Evolutionary conservation across 257 asterid species (phyloP), one percentile per base, ranked within the genome.

Genomic region (Ilex asprella): DNA sequence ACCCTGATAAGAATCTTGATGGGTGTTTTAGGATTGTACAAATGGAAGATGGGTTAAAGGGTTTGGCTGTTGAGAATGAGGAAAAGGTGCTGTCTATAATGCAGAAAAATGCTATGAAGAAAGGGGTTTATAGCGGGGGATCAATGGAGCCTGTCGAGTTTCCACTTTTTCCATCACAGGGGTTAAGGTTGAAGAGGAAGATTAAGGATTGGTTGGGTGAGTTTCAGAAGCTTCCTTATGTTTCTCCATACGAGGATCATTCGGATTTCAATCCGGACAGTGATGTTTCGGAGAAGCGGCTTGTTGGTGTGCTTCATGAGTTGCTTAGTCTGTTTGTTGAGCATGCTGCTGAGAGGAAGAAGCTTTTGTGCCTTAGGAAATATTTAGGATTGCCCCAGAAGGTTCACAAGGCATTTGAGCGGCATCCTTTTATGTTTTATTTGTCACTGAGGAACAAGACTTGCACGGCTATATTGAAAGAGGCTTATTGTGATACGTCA

Each of bases 381-480:
- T 68, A 70, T 63, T 74, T 91, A 63, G 94, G 95, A 5, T 74
- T 91, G 73, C 98, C 98, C 0, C 98, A 91, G 73, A 88, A 86
- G 73, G 79, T 86, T 67, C 94, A 91, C 78, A 86, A 77, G 81
- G 95, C 96, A 2, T 91, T 91, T 12, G 95, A 82, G 81, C 86
- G 95, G 81, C 89, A 88, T 64, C 94, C 98, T 21, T 76, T 78
- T 44, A 78, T 86, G 50, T 91, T 91, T 60, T 83, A 91, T 63
- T 51, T 88, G 71, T 91, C 96, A 5, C 53, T 81, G 65, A 91
- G 70, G 84, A 88, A 84, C 56, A 88, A 81, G 50, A 91, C 95
- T 3, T 86, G 95, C 76, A 88, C 98, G 0, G 85, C 84, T 12
- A 83, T 91, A 69, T 77, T 91, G 62, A 91, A 86, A 71, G 98